phyloP scores from a whole-genome alignment of 2,329 filamentous ascomycete species.

The Colletotrichum orbiculare region DNA sequence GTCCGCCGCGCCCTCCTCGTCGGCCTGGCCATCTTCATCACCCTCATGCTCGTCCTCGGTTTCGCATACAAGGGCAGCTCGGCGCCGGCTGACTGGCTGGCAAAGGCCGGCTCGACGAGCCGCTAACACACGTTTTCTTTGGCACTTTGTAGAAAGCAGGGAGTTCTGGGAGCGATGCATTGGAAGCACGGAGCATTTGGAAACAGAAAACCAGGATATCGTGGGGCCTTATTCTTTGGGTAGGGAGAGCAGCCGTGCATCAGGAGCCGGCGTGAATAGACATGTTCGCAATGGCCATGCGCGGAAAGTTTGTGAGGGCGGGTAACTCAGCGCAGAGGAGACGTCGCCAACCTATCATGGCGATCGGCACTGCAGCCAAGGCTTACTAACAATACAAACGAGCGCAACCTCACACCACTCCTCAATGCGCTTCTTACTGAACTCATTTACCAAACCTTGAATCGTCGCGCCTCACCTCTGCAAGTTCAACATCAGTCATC shows the following conservation, averaged over 20 bases:
- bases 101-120: conserved; percentile 13
- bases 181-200: conserved; percentile 2
- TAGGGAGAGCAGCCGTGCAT: not conserved
- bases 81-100: conserved; percentile 28
- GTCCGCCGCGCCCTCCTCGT: conserved; percentile 39
- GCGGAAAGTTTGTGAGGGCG: no score
- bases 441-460: not conserved
- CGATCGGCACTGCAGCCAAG: conserved; percentile 19
- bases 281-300: no score
- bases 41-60: conserved; percentile 38
- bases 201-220: not conserved
- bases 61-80: conserved; percentile 33
- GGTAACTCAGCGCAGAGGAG: not conserved
- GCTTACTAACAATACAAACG: conserved; percentile 17
- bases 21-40: conserved; percentile 34
- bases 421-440: not conserved
- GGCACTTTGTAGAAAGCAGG: conserved; percentile 8
- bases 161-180: conserved; percentile 17
- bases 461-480: no score
- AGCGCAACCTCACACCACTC: not conserved
- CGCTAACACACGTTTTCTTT: not conserved
- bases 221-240: not conserved
- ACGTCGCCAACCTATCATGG: conserved; percentile 15
- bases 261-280: no score
- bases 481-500: not conserved